phyloP scores from a whole-genome alignment of 108 stramenopile species.

The Nitzschia sp. region DNA sequence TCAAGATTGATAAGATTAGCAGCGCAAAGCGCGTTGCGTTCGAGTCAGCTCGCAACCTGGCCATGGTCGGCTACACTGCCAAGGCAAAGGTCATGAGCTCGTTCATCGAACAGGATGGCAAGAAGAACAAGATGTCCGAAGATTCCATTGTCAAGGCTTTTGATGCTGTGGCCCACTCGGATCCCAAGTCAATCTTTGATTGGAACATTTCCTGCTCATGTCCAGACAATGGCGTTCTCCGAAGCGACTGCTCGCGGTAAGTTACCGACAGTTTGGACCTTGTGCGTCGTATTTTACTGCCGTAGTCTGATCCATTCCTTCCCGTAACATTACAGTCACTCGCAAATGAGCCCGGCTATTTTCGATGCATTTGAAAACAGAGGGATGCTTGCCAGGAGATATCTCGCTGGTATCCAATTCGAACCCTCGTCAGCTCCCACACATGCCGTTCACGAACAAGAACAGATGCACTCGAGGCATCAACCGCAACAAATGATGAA shows the following conservation, averaged over 20 bases:
- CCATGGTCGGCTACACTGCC: constrained; percentile 88
- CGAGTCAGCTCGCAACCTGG: constrained; percentile 77
- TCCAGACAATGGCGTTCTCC: constrained; percentile 82
- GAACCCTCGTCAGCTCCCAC: background rate
- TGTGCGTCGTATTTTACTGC: background rate
- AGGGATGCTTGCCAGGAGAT: constrained; percentile 53
- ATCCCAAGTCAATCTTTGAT: constrained; percentile 60
- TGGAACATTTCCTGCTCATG: constrained; percentile 77
- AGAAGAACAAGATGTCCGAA: constrained; percentile 40
- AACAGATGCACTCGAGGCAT: background rate
- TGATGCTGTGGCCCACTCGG: constrained; percentile 45
- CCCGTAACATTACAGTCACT: constrained; percentile 67
- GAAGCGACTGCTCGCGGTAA: constrained; percentile 78
- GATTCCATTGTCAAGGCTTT: constrained; percentile 56
- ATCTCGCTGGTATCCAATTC: constrained; percentile 23
- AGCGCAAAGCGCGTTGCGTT: constrained; percentile 76
- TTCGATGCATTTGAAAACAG: constrained; percentile 74
- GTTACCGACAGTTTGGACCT: constrained; percentile 18
- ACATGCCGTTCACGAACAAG: constrained; percentile 4
- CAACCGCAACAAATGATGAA: constrained; percentile 32
- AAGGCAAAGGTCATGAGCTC: constrained; percentile 63
- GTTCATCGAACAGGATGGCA: constrained; percentile 28
- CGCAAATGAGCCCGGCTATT: constrained; percentile 72
- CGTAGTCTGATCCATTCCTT: constrained; percentile 3
- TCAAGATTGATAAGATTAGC: constrained; percentile 64